Percentiles rank a stretch among this genome's conserved stretches.
These are phyloP conservation scores for Colletotrichum shisoi DNA, from an alignment of 2,329 filamentous ascomycete species.

Conservation along the genomic window DNA sequence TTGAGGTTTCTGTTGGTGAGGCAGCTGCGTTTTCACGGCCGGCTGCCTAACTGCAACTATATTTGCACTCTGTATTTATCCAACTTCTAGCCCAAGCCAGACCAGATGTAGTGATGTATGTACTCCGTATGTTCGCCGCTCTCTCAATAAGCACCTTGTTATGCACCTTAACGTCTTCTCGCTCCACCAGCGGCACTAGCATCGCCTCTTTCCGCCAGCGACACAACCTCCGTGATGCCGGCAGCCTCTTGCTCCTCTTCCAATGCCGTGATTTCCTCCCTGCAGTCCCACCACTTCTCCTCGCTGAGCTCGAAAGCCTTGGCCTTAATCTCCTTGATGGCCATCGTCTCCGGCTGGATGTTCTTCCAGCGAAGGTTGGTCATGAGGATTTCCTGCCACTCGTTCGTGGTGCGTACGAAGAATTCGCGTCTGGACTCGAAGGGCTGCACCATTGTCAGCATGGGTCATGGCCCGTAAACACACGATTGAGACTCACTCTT, in stretches of 20 bases:
- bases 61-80: neutral
- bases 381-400: slow-evolving; percentile 90
- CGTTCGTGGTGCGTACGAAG: slow-evolving; percentile 83
- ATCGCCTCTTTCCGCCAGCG: slow-evolving; percentile 75
- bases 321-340: slow-evolving; percentile 91
- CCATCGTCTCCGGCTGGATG: slow-evolving; percentile 70
- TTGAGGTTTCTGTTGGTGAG: neutral
- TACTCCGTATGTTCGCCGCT: neutral
- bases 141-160: neutral
- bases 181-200: slow-evolving; percentile 59
- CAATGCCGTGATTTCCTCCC: slow-evolving; percentile 88
- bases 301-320: slow-evolving; percentile 90
- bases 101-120: too few species aligned
- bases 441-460: slow-evolving; percentile 61
- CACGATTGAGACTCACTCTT: slow-evolving; percentile 52
- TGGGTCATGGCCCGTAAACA: neutral
- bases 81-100: neutral
- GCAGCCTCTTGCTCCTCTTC: slow-evolving; percentile 97
- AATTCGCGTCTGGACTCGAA: slow-evolving; percentile 94
- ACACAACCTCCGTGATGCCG: slow-evolving; percentile 93
- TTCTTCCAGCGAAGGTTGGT: slow-evolving; percentile 75
- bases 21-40: neutral
- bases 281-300: slow-evolving; percentile 98
- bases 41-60: neutral
- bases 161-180: slow-evolving; percentile 37